Percentiles rank a stretch among this genome's conserved stretches.
phyloP scores from a whole-genome alignment of 2,329 filamentous ascomycete genomes.

The Trichoderma sp. region DNA sequence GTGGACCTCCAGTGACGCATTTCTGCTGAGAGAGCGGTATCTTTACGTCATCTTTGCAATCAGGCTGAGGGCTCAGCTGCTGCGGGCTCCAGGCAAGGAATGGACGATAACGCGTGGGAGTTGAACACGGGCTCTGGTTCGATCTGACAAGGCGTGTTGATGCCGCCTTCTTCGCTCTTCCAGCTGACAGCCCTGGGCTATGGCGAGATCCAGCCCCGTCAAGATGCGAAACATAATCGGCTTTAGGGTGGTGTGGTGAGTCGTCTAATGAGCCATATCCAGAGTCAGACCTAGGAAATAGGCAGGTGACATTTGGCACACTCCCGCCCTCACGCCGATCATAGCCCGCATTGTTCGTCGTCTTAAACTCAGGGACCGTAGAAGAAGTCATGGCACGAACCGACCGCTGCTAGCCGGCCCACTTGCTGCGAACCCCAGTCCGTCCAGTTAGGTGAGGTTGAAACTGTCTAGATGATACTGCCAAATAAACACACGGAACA shows the following conservation, averaged over 20 bases:
- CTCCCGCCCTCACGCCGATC: not conserved
- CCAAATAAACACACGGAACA: not conserved
- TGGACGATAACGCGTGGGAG: not conserved
- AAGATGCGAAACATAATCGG: not conserved
- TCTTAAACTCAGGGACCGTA: not conserved
- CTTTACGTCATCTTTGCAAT: not conserved
- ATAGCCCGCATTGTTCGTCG: conserved; percentile 8
- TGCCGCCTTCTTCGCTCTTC: not conserved
- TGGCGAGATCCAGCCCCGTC: conserved; percentile 20
- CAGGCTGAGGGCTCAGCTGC: not conserved
- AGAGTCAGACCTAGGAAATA: conserved; percentile 29
- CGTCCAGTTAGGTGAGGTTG: not conserved
- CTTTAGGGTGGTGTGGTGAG: not conserved
- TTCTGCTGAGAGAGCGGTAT: not conserved
- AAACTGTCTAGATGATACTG: not conserved
- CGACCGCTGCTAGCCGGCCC: not conserved
- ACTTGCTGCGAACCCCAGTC: not conserved
- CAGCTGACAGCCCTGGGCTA: not conserved
- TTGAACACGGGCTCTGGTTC: not conserved
- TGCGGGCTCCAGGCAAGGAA: conserved; percentile 13
- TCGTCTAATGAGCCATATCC: conserved; percentile 32
- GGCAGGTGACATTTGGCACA: conserved; percentile 6
- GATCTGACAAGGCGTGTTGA: not conserved
- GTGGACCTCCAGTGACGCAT: conserved; percentile 19
- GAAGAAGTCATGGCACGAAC: conserved; percentile 15